Conservation (phyloP, 2,329 filamentous ascomycete species). For the Diatrype stigma region DNA sequence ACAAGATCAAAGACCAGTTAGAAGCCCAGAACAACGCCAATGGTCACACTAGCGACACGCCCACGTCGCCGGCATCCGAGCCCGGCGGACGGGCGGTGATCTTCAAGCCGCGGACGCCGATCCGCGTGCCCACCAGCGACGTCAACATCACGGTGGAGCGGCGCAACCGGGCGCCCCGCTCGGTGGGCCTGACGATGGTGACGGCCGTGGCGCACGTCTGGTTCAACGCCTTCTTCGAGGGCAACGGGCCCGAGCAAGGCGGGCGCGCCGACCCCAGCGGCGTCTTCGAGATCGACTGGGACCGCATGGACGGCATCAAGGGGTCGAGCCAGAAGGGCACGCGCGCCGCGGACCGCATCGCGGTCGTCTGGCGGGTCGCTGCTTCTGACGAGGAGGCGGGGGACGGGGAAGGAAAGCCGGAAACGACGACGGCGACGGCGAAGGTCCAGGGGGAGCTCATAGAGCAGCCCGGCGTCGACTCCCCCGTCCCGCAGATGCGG, state of each 20-base stretch:
- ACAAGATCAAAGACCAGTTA: background rate
- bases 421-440: slow-evolving; percentile 19
- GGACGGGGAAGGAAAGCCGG: slow-evolving; percentile 15
- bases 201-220: slow-evolving; percentile 92
- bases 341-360: slow-evolving; percentile 73
- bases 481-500: slow-evolving; percentile 64
- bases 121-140: slow-evolving; percentile 76
- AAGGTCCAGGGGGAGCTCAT: slow-evolving; percentile 41
- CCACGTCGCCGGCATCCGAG: slow-evolving; percentile 31
- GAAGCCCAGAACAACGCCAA: slow-evolving; percentile 6
- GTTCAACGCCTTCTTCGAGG: slow-evolving; percentile 96
- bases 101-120: slow-evolving; percentile 64
- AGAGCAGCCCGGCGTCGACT: slow-evolving; percentile 60
- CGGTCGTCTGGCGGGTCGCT: slow-evolving; percentile 73
- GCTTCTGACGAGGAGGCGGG: slow-evolving; percentile 19
- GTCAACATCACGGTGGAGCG: slow-evolving; percentile 88
- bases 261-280: slow-evolving; percentile 65
- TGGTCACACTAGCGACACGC: too few relatives aligned
- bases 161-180: slow-evolving; percentile 72
- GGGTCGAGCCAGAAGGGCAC: slow-evolving; percentile 80
- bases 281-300: slow-evolving; percentile 56
- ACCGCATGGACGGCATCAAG: slow-evolving; percentile 88
- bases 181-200: slow-evolving; percentile 81
- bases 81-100: slow-evolving; percentile 69
- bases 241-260: slow-evolving; percentile 63